Evolutionary conservation across 352 stramenopile genomes (phyloP).

Genomic region (Blastocystis sp.): DNA sequence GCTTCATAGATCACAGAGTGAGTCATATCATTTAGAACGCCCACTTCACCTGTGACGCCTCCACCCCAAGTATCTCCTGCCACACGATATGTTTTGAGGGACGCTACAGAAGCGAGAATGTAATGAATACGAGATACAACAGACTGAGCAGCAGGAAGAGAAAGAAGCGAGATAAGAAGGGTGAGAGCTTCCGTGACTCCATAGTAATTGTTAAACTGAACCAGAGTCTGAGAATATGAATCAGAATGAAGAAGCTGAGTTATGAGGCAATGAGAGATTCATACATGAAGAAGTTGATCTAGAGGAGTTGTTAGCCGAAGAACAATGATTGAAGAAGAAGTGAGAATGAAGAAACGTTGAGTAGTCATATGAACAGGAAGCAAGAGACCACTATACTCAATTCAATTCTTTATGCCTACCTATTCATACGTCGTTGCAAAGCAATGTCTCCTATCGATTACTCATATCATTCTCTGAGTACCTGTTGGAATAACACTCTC

Average conservation of each 20-base stretch:
- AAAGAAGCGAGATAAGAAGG: background rate
- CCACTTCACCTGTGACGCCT: background rate
- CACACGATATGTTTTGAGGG: background rate
- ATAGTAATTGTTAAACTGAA: background rate
- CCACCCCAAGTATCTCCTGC: background rate
- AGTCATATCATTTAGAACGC: background rate
- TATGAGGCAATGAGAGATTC: background rate
- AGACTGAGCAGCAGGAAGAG: background rate
- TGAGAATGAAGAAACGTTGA: background rate
- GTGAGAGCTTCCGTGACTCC: background rate
- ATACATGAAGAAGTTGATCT: background rate
- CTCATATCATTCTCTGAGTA: background rate
- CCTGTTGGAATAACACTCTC: background rate
- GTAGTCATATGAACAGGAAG: background rate
- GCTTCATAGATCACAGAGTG: slow-evolving; percentile 19
- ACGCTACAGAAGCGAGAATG: background rate
- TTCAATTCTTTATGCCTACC: background rate
- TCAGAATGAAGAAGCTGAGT: background rate
- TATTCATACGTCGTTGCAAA: background rate
- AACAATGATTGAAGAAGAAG: background rate
- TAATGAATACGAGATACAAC: background rate
- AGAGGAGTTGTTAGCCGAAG: background rate
- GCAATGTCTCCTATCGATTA: background rate
- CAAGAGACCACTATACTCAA: slow-evolving; percentile 2
- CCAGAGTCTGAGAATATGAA: background rate